A percentile compares a stretch with the other conserved stretches of the same genome.
Conservation (phyloP, 192 early-diverging fungal species). For the Radiomyces spectabilis region DNA sequence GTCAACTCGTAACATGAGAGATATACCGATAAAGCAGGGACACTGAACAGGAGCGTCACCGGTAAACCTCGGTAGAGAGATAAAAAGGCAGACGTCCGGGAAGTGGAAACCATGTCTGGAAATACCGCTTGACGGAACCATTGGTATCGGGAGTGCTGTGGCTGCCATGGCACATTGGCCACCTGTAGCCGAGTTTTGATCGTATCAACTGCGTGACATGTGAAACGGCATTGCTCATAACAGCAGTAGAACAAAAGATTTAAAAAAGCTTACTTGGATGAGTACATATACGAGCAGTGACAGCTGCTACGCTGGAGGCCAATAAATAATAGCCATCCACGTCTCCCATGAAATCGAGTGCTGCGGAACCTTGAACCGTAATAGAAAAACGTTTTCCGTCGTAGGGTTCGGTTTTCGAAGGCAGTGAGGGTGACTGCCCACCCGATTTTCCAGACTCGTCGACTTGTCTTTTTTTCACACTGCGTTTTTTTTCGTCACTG, state of each 20-base stretch:
- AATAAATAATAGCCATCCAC: background rate
- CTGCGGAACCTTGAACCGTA: no score
- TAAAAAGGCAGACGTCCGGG: background rate
- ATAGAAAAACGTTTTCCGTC: no score
- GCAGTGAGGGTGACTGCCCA: no score
- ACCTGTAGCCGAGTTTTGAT: constrained; percentile 3
- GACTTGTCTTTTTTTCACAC: no score
- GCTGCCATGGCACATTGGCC: no score
- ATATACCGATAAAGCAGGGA: constrained; percentile 64
- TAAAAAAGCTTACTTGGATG: background rate
- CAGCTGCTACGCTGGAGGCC: background rate
- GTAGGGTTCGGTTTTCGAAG: no score
- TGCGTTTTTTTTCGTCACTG: no score
- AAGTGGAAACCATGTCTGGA: no score
- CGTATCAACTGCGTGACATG: background rate
- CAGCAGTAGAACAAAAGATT: background rate
- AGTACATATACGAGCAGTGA: background rate
- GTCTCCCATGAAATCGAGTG: no score
- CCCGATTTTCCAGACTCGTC: no score
- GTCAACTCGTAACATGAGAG: constrained; percentile 60
- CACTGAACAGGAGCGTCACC: constrained; percentile 55
- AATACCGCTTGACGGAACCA: no score
- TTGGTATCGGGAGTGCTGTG: no score
- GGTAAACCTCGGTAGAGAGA: constrained; percentile 67
- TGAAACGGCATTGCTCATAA: background rate